Evolutionary conservation across 345 rosid genomes (phyloP).

Genomic region (Citrus sinensis): DVS_A1.0 CM039167.1:1108001-1108500

Average conservation of each 20-base stretch:
- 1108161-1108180: constrained; percentile 32
- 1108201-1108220: constrained; percentile 43
- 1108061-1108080: not conserved
- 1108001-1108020: constrained; percentile 43
- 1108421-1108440: too few species aligned
- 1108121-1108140: too few species aligned
- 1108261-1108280: not conserved
- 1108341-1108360: constrained; percentile 13
- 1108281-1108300: constrained; percentile 11
- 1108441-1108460: too few species aligned
- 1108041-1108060: constrained; percentile 45
- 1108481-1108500: too few species aligned
- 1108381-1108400: constrained; percentile 13
- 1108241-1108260: constrained; percentile 29
- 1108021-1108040: constrained; percentile 69
- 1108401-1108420: constrained; percentile 12
- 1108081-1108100: not conserved
- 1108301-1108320: constrained; percentile 21
- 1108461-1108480: too few species aligned
- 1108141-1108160: too few species aligned
- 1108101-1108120: not conserved
- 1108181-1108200: constrained; percentile 57
- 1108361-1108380: constrained; percentile 11
- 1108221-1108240: constrained; percentile 41
- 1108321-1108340: constrained; percentile 6